A percentile compares a stretch with the other conserved stretches of the same genome.
These are phyloP conservation scores for Metschnikowia koreensis DNA, from an alignment of 805 yeast species.

Conservation along the genomic window DNA sequence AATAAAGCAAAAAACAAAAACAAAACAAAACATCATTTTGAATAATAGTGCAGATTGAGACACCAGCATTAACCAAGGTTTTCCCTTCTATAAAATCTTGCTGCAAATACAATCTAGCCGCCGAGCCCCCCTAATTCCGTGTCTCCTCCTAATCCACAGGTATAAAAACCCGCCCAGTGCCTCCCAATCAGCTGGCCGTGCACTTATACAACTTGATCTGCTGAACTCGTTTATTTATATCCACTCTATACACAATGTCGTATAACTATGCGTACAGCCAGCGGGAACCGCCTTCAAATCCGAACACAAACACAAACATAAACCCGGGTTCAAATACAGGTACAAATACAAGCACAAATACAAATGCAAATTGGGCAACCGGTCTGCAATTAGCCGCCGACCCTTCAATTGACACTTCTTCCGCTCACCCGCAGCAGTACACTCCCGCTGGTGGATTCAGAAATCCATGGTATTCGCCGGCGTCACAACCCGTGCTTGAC, in stretches of 20 bases:
- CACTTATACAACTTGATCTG: too few species aligned
- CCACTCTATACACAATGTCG: conserved; percentile 24
- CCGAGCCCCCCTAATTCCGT: too few species aligned
- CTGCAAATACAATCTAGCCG: too few species aligned
- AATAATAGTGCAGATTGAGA: too few species aligned
- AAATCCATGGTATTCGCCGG: conserved; percentile 43
- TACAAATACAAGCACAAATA: neutral
- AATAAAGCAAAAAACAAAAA: too few species aligned
- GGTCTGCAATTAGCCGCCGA: neutral
- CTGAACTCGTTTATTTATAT: too few species aligned
- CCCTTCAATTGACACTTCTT: neutral
- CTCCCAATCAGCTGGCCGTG: too few species aligned
- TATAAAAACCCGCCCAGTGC: too few species aligned
- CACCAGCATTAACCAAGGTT: too few species aligned
- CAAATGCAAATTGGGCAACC: neutral
- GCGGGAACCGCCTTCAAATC: conserved; percentile 28
- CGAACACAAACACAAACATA: neutral
- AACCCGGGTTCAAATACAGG: conserved; percentile 1
- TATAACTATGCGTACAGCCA: conserved; percentile 32
- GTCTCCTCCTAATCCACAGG: too few species aligned
- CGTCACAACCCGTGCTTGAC: conserved; percentile 17
- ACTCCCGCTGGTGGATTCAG: conserved; percentile 32
- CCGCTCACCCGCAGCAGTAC: conserved; percentile 5
- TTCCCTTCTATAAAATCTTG: too few species aligned
- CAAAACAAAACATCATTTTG: too few species aligned